phyloP scores from a whole-genome alignment of 257 asterid species.

The Solanum sitiens region DNA sequence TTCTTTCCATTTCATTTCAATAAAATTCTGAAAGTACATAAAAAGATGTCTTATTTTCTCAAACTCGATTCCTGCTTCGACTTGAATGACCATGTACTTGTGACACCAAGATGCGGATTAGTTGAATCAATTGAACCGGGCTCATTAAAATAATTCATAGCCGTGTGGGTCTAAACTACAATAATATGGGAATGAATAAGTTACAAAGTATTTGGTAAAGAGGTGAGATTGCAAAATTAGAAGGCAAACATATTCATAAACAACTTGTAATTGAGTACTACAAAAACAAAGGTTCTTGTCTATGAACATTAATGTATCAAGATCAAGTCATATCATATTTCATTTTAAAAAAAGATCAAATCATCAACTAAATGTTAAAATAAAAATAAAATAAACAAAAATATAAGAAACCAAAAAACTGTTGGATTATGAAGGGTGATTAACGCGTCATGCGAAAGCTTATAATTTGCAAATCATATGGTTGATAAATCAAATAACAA shows the following conservation, averaged over 20 bases:
- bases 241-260: not conserved
- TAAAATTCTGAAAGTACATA: too few relatives aligned
- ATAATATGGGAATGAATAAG: not conserved
- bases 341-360: not conserved
- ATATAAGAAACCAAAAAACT: not conserved
- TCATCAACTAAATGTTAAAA: not conserved
- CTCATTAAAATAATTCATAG: constrained; percentile 30
- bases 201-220: not conserved
- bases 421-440: too few relatives aligned
- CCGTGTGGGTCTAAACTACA: constrained; percentile 40
- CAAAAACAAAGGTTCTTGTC: too few relatives aligned
- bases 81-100: constrained; percentile 67
- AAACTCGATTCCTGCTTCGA: constrained; percentile 40
- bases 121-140: constrained; percentile 5
- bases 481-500: too few relatives aligned
- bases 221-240: not conserved
- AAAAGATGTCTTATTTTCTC: not conserved
- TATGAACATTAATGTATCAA: not conserved
- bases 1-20: too few relatives aligned
- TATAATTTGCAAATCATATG: too few relatives aligned
- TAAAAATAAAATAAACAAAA: too few relatives aligned
- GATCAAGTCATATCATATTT: not conserved
- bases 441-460: too few relatives aligned
- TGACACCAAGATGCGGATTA: constrained; percentile 50
- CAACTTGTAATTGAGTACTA: not conserved